Base-by-base conservation (phyloP, 306 rosid species). In the Pterocarpus santalinus region DNA sequence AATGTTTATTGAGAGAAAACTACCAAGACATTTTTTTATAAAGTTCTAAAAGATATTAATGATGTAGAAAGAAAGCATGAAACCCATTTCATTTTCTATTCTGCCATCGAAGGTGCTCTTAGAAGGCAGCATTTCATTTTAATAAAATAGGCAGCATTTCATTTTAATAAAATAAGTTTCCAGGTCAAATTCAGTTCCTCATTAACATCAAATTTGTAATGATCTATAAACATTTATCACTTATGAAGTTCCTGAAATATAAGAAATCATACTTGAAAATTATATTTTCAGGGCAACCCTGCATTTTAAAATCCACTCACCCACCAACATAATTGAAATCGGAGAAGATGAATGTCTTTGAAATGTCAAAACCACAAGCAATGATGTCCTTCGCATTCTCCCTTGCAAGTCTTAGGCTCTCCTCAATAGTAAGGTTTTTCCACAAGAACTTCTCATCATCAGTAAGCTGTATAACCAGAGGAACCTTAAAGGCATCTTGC, bases 401-500 rank as follows among this genome's bases (percentile, higher is more conserved):
- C 46, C 97, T 84, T 0, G 98, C 98, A 47, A 95, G 97, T 72
- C 99, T 91, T 65, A 82, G 90, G 83, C 90, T 57, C 78, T 93
- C 99, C 81, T 95, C 98, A 13, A 91, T 76, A 0, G 93, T 83
- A 38, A 93, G 89, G 85, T 89, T 87, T 78, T 93, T 93, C 99
- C 99, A 95, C 81, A 93, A 87, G 77, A 91, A 93, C 78, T 93
- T 93, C 91, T 95, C 99, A 68, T 95, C 98, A 13, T 95, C 99
- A 22, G 99, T 95, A 44, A 95, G 92, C 79, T 95, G 98, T 80
- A 95, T 91, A 64, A 95, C 96, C 22, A 95, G 88, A 74, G 98
- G 98, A 86, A 95, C 98, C 91, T 91, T 95, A 82, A 95, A 95
- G 16, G 89, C 94, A 56, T 95, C 98, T 86, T 95, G 99, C 97